A percentile compares a stretch with the other conserved stretches of the same genome.
phyloP scores from a whole-genome alignment of 2,329 filamentous ascomycete species.

The Graphilbum ipis-grandicollis region DNA sequence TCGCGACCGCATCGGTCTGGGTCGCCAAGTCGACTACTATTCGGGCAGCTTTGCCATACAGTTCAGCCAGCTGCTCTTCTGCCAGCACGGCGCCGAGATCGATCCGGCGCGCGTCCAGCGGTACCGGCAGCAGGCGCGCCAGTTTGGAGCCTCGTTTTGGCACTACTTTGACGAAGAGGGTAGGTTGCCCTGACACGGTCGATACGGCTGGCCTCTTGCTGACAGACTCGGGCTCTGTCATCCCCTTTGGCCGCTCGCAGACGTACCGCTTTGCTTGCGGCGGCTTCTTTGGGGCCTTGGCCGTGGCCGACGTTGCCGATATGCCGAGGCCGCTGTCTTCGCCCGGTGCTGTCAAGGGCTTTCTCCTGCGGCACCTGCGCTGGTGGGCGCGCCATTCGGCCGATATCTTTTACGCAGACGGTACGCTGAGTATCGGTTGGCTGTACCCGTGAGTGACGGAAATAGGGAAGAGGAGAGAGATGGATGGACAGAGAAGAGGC shows the following conservation, averaged over 20 bases:
- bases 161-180: slow-evolving; percentile 22
- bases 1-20: not conserved
- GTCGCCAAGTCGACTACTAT: slow-evolving; percentile 9
- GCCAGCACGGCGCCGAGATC: slow-evolving; percentile 17
- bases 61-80: slow-evolving; percentile 20
- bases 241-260: slow-evolving; percentile 25
- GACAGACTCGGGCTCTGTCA: slow-evolving; percentile 18
- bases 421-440: slow-evolving; percentile 23
- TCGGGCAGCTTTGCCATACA: slow-evolving; percentile 11
- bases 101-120: slow-evolving; percentile 17
- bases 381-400: slow-evolving; percentile 20
- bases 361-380: slow-evolving; percentile 24
- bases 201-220: not conserved
- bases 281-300: slow-evolving; percentile 23
- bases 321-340: slow-evolving; percentile 17
- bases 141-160: slow-evolving; percentile 21
- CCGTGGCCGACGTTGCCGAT: slow-evolving; percentile 17
- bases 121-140: slow-evolving; percentile 15
- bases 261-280: slow-evolving; percentile 27
- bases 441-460: slow-evolving; percentile 12
- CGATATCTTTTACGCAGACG: slow-evolving; percentile 23
- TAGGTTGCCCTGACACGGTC: slow-evolving; percentile 6
- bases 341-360: slow-evolving; percentile 21
- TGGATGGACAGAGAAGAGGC: no score
- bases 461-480: no score